These are phyloP conservation scores for Tricholoma flavovirens DNA, from an alignment of 768 basidiomycete species.

Conservation along the genomic window DNA sequence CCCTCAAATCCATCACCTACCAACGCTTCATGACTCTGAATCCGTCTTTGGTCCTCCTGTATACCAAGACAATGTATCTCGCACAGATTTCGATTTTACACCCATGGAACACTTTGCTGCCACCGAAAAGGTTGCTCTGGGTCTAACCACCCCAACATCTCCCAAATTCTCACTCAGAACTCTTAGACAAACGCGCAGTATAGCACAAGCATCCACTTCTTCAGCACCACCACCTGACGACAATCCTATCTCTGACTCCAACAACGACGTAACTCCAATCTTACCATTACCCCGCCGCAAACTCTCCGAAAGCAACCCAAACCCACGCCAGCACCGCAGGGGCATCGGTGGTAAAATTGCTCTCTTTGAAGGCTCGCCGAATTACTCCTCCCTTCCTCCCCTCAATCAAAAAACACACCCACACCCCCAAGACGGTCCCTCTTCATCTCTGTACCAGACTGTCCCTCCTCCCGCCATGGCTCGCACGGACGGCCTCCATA, in stretches of 20 bases:
- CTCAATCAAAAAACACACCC: constrained; percentile 14
- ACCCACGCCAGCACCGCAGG: constrained; percentile 56
- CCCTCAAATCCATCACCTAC: constrained; percentile 11
- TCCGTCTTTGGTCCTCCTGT: constrained; percentile 51
- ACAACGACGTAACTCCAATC: not conserved
- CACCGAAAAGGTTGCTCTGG: constrained; percentile 61
- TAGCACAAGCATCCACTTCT: not conserved
- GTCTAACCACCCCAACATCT: constrained; percentile 42
- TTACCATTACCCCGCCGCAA: constrained; percentile 55
- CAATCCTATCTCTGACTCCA: constrained; percentile 1
- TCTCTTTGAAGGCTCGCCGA: constrained; percentile 68
- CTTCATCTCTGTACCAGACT: constrained; percentile 2
- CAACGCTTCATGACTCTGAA: constrained; percentile 17
- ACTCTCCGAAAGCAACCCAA: constrained; percentile 74
- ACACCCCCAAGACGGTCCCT: constrained; percentile 1
- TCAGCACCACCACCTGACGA: not conserved
- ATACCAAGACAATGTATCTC: constrained; percentile 58
- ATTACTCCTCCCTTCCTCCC: constrained; percentile 41
- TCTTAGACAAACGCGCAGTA: constrained; percentile 9
- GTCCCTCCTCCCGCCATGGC: not conserved
- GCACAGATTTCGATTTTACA: constrained; percentile 64
- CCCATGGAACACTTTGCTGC: constrained; percentile 74
- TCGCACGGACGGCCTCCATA: constrained; percentile 32
- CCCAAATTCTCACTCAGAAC: constrained; percentile 32
- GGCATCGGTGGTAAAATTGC: constrained; percentile 81